These are phyloP conservation scores for Calocera cornea DNA, from an alignment of 768 basidiomycete species.

Conservation along the genomic window DNA sequence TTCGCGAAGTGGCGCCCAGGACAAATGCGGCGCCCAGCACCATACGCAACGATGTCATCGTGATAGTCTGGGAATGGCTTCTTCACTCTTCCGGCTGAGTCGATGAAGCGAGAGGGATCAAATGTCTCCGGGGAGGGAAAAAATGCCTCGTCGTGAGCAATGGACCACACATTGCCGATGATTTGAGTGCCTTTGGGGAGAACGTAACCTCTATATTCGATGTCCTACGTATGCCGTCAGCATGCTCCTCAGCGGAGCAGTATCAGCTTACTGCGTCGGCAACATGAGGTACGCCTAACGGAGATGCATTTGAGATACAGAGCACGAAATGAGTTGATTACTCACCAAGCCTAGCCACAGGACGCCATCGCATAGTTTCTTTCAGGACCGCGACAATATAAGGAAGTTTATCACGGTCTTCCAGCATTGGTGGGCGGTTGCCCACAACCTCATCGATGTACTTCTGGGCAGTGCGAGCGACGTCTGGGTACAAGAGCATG, in stretches of 20 bases:
- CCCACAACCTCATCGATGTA: neutral
- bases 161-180: neutral
- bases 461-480: neutral
- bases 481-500: neutral
- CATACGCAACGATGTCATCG: slow-evolving; percentile 6
- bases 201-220: neutral
- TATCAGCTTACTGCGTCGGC: neutral
- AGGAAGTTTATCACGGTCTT: neutral
- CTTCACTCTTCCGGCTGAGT: neutral
- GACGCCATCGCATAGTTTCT: neutral
- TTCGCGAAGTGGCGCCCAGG: slow-evolving; percentile 2
- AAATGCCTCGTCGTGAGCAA: slow-evolving; percentile 1
- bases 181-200: neutral
- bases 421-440: neutral
- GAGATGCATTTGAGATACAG: neutral
- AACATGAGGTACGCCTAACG: neutral
- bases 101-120: slow-evolving; percentile 3
- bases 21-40: slow-evolving; percentile 10
- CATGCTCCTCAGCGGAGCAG: no score
- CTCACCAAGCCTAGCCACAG: neutral
- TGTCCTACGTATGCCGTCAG: neutral
- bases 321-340: neutral
- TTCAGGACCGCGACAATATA: neutral
- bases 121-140: slow-evolving; percentile 7
- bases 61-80: neutral